Evolutionary conservation across 169 alveolate genomes (phyloP), one percentile per base, ranked within the genome.

Genomic region (Eimeria necatrix): DNA sequence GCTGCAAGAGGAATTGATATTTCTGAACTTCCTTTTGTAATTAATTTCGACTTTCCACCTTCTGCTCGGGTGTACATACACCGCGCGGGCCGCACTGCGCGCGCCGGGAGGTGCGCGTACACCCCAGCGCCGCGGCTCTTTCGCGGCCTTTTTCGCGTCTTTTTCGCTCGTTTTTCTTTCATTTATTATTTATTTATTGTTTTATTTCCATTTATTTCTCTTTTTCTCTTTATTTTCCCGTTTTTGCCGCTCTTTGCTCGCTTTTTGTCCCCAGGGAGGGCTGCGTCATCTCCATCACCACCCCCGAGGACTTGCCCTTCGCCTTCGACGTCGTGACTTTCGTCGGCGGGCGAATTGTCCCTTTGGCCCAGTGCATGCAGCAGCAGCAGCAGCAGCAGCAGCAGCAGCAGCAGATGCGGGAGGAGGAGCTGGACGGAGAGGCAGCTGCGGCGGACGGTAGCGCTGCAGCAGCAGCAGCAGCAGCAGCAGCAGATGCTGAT

Each of bases 1-100:
- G 99, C 99, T 0, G 99, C 99, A 51, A 97, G 99, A 83, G 99
- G 99, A 2, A 95, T 99, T 10, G 99, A 99, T 96, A 98, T 99
- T 18, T 96, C 93, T 7, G 26, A 56, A 24, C 91, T 96, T 81
- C 96, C 95, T 48, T 97, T 98, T 51, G 99, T 99, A 71, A 96
- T 99, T 51, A 99, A 99, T 97, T 99, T 98, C 96, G 99, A 99
- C 97, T 97, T 99, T 73, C 99, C 99, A 26, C 61, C 92, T 14
- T 53, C 92, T 18, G 96, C 99, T 51, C 99, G 99, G 95, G 99
- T 99, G 93, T 99, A 98, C 93, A 98, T 99, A 22, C 99, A 99
- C 96, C 96, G 99, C 96, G 99, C 99, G 4, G 99, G 99, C 59
- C 98, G 99, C 93, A 99, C 99, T 0, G 99, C 99, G 4, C 97